Base-by-base conservation (phyloP, 257 asterid genomes). In the Petunia secreta region DNA sequence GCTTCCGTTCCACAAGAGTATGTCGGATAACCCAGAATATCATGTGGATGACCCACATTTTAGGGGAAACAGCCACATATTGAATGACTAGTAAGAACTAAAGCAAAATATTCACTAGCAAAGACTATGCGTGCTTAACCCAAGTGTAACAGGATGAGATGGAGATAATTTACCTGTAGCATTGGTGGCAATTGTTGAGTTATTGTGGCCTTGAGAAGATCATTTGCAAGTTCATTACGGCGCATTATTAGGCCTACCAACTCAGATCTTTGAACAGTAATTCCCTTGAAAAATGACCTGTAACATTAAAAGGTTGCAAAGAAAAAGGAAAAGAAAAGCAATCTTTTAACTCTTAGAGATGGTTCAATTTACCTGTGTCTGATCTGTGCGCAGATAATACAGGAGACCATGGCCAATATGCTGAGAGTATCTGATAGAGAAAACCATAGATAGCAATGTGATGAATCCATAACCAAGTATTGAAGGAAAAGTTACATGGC, bases 171-270 rank as follows among this genome's bases (percentile, higher is more conserved):
- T 86, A 93, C 99, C 89, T 88, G 89, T 88, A 85, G 79, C 98
- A 95, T 93, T 79, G 92, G 91, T 58, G 99, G 99, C 88, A 95
- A 85, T 80, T 93, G 96, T 89, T 93, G 99, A 82, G 85, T 83
- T 37, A 85, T 88, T 80, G 88, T 90, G 85, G 98, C 97, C 91
- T 85, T 91, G 48, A 90, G 88, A 81, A 95, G 96, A 85, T 95
- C 98, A 80, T 86, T 89, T 82, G 99, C 98, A 79, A 95, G 94
- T 79, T 89, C 98, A 88, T 95, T 95, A 75, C 98, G 98, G n/a
- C 97, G 95, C 92, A 95, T 92, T 78, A 95, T 88, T 64, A 95
- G 93, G 83, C 98, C 97, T 69, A 92, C 83, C 82, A 93, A 82
- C 85, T 95, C 97, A 43, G 96, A 91, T 87, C 99, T 89, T 87